Evolutionary conservation across 2,329 filamentous ascomycete genomes (phyloP).

Genomic region (Emmonsia crescens): DNA sequence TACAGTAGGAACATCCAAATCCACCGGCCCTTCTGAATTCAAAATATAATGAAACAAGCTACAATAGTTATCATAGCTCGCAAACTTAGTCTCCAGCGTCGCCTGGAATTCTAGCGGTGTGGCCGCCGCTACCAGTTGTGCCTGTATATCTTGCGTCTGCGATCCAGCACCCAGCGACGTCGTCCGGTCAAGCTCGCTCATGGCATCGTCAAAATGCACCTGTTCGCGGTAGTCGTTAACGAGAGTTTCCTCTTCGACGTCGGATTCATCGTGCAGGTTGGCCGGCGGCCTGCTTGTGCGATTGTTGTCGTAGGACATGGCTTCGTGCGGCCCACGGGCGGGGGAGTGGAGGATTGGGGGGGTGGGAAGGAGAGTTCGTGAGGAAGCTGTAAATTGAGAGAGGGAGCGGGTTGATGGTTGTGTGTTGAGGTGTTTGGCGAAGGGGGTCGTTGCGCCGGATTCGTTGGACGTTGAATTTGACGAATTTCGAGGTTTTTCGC

Average conservation of each 20-base stretch:
- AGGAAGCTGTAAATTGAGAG: not conserved
- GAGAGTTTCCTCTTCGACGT: conserved; percentile 90
- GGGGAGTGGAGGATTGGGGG: conserved; percentile 12
- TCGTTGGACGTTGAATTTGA: conserved; percentile 19
- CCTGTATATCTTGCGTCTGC: conserved; percentile 84
- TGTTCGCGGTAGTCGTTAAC: conserved; percentile 95
- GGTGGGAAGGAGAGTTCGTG: not conserved
- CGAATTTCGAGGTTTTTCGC: conserved; percentile 39
- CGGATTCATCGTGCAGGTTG: conserved; percentile 64
- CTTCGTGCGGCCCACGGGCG: conserved; percentile 14
- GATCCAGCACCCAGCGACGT: conserved; percentile 58
- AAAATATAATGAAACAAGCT: conserved; percentile 98
- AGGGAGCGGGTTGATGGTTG: not conserved
- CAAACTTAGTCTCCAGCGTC: conserved; percentile 91
- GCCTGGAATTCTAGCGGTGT: conserved; percentile 95
- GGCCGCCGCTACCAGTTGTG: conserved; percentile 79
- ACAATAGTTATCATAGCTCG: conserved; percentile 99
- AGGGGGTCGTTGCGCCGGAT: conserved; percentile 21
- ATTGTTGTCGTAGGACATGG: conserved; percentile 38
- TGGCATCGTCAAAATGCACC: conserved; percentile 82
- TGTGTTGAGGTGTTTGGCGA: not conserved
- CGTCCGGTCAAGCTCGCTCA: conserved; percentile 69
- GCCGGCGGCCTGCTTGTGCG: conserved; percentile 30
- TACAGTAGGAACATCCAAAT: conserved; percentile 92
- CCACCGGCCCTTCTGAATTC: conserved; percentile 97